These are phyloP conservation scores for Colletotrichum sp. DNA, from an alignment of 2,329 filamentous ascomycete genomes.

Conservation along the genomic window DNA sequence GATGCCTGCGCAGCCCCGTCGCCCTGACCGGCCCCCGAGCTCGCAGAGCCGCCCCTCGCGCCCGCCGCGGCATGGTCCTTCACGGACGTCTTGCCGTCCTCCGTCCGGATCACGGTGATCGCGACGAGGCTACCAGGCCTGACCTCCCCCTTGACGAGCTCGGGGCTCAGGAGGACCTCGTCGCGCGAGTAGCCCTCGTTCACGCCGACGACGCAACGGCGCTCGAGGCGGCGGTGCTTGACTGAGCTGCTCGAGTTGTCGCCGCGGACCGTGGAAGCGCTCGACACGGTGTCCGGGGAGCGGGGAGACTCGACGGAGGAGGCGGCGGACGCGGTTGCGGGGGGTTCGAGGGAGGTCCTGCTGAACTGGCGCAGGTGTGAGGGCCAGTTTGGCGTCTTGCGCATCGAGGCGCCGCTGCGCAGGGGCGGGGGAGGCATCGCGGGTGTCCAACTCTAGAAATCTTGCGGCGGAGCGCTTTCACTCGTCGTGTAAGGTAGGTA, in stretches of 20 bases:
- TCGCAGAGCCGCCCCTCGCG: slow-evolving; percentile 19
- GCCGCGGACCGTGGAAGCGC: slow-evolving; percentile 51
- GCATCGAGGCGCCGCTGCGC: slow-evolving; percentile 50
- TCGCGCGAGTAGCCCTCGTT: slow-evolving; percentile 80
- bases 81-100: slow-evolving; percentile 30
- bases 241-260: slow-evolving; percentile 29
- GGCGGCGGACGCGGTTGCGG: slow-evolving; percentile 25
- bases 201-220: slow-evolving; percentile 59
- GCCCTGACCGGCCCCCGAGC: background rate
- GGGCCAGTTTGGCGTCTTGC: slow-evolving; percentile 54
- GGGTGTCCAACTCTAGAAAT: background rate
- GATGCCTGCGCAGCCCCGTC: background rate
- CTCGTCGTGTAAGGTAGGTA: background rate
- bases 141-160: slow-evolving; percentile 68
- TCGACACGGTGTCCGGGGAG: slow-evolving; percentile 55
- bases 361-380: slow-evolving; percentile 59
- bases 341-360: slow-evolving; percentile 50
- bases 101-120: slow-evolving; percentile 66
- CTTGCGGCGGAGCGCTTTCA: background rate
- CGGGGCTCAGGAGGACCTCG: slow-evolving; percentile 80
- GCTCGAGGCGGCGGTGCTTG: slow-evolving; percentile 41
- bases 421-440: slow-evolving; percentile 26
- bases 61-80: slow-evolving; percentile 13
- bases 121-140: slow-evolving; percentile 74
- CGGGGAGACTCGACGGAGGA: slow-evolving; percentile 40